Conservation (phyloP, 2,329 filamentous ascomycete species). For the Arthroderma sp. region DNA sequence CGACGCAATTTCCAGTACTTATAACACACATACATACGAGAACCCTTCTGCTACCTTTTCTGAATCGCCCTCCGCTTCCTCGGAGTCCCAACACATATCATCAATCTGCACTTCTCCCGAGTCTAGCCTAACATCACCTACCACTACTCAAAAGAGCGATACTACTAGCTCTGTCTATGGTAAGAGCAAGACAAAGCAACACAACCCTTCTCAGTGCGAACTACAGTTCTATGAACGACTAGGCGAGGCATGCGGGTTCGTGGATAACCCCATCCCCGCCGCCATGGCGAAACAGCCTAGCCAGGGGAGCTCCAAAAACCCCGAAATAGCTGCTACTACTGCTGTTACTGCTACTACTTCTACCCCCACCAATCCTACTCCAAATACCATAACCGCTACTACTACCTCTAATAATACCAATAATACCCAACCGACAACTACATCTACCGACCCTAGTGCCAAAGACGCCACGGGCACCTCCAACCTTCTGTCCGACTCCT, state of each 20-base stretch:
- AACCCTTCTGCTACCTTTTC: slow-evolving; percentile 17
- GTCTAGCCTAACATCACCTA: slow-evolving; percentile 29
- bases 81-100: slow-evolving; percentile 38
- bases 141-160: slow-evolving; percentile 27
- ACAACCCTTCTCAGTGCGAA: slow-evolving; percentile 23
- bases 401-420: neutral
- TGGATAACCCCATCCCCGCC: slow-evolving; percentile 34
- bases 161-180: neutral
- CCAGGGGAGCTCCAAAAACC: neutral
- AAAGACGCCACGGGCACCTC: slow-evolving; percentile 10
- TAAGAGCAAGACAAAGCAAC: neutral
- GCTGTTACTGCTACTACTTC: neutral
- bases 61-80: slow-evolving; percentile 38
- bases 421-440: neutral
- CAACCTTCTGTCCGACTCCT: neutral
- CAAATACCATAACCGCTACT: slow-evolving; percentile 2
- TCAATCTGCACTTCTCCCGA: slow-evolving; percentile 41
- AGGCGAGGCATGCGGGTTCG: slow-evolving; percentile 36
- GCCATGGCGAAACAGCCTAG: slow-evolving; percentile 17
- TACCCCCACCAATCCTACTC: neutral
- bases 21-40: neutral
- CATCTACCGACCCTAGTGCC: neutral
- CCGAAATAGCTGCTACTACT: neutral
- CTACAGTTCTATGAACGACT: slow-evolving; percentile 35
- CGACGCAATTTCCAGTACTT: neutral